Conservation (phyloP, 2,329 filamentous ascomycete genomes). For the Biscogniauxia marginata region DNA sequence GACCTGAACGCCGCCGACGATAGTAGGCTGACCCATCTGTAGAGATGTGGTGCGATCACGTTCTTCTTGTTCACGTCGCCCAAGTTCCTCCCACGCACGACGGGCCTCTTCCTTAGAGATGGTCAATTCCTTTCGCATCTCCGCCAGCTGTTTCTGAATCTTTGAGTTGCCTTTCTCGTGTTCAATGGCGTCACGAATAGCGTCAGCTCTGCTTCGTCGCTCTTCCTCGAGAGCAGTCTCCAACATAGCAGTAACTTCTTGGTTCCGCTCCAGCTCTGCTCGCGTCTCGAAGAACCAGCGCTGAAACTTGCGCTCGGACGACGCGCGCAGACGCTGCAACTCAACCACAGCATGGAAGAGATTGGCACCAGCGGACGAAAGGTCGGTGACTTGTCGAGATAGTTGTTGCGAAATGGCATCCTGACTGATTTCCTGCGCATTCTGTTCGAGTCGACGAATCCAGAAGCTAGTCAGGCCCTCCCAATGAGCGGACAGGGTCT, state of each 20-base stretch:
- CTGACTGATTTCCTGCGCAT: slow-evolving; percentile 77
- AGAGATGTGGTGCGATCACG: slow-evolving; percentile 83
- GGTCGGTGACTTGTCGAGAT: slow-evolving; percentile 89
- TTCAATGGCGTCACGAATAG: slow-evolving; percentile 63
- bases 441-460: slow-evolving; percentile 90
- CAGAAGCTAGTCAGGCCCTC: slow-evolving; percentile 96
- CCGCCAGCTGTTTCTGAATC: slow-evolving; percentile 74
- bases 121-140: slow-evolving; percentile 88
- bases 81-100: slow-evolving; percentile 95
- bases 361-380: slow-evolving; percentile 96
- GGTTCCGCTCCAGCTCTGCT: slow-evolving; percentile 78
- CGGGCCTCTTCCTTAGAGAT: slow-evolving; percentile 97
- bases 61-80: slow-evolving; percentile 88
- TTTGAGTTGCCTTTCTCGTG: slow-evolving; percentile 67
- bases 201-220: slow-evolving; percentile 65
- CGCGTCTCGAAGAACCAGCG: slow-evolving; percentile 97
- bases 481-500: slow-evolving; percentile 95
- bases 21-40: slow-evolving; percentile 80
- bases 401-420: slow-evolving; percentile 86
- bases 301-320: slow-evolving; percentile 96
- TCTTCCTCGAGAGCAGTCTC: slow-evolving; percentile 74
- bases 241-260: slow-evolving; percentile 80
- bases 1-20: slow-evolving; percentile 91
- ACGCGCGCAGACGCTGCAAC: slow-evolving; percentile 86
- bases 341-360: slow-evolving; percentile 97